A percentile compares a stretch with the other conserved stretches of the same genome.
These are phyloP conservation scores for Penicillium sp. DNA, from an alignment of 2,329 filamentous ascomycete species.

Conservation along the genomic window DNA sequence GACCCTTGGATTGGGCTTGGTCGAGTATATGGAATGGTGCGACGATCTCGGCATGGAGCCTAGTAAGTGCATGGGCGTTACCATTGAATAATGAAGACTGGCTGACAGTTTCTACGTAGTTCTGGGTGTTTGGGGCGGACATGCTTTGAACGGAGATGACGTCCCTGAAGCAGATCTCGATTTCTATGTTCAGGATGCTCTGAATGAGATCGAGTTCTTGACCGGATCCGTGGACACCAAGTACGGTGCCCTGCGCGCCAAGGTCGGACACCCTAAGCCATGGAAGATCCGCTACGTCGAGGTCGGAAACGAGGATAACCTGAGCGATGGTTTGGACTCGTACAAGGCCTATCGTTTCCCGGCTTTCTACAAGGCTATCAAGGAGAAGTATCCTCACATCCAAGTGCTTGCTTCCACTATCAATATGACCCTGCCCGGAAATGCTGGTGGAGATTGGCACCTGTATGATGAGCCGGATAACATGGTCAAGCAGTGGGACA, in stretches of 20 bases:
- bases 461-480: conserved; percentile 52
- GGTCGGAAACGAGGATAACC: conserved; percentile 65
- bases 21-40: conserved; percentile 49
- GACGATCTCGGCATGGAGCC: conserved; percentile 46
- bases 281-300: conserved; percentile 61
- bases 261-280: conserved; percentile 59
- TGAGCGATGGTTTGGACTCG: conserved; percentile 51
- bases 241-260: conserved; percentile 50
- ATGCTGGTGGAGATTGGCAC: conserved; percentile 43
- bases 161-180: conserved; percentile 38
- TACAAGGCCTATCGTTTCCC: conserved; percentile 56
- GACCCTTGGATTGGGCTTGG: conserved; percentile 45
- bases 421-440: conserved; percentile 25
- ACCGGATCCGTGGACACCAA: conserved; percentile 28
- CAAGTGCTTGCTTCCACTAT: conserved; percentile 40
- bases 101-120: conserved; percentile 17
- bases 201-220: conserved; percentile 34
- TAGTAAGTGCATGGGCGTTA: conserved; percentile 16
- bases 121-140: conserved; percentile 46
- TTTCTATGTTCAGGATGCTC: conserved; percentile 34
- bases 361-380: conserved; percentile 59
- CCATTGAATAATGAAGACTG: not conserved
- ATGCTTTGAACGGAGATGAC: conserved; percentile 40
- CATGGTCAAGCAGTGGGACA: conserved; percentile 50
- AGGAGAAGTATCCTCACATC: conserved; percentile 54